These are phyloP conservation scores for Alnus rubra DNA, from an alignment of 306 rosid genomes.

Conservation along the genomic window DNA sequence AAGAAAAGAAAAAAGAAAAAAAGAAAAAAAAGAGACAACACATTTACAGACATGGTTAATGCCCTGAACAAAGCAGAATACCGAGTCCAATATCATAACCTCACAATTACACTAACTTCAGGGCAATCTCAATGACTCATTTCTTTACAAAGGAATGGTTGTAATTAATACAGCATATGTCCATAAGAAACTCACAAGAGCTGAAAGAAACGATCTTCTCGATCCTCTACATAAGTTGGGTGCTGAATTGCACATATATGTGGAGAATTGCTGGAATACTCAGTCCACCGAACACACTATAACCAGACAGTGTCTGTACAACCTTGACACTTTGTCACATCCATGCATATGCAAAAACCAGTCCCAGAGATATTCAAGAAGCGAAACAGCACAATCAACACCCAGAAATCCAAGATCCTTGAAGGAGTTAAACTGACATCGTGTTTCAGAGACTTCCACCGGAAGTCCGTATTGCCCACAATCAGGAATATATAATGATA, in stretches of 20 bases:
- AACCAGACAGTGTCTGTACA: not conserved
- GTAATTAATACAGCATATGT: constrained; percentile 23
- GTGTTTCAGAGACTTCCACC: constrained; percentile 33
- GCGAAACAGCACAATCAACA: constrained; percentile 24
- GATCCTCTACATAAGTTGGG: not conserved
- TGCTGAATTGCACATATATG: constrained; percentile 13
- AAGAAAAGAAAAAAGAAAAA: too few relatives aligned
- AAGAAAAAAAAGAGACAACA: not conserved
- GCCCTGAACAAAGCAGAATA: constrained; percentile 6
- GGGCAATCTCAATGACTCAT: constrained; percentile 14
- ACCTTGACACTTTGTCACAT: not conserved
- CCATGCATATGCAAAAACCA: constrained; percentile 27
- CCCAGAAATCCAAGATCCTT: constrained; percentile 29
- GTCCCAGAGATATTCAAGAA: constrained; percentile 23
- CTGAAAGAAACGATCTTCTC: constrained; percentile 10
- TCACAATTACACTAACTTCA: constrained; percentile 14
- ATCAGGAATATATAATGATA: constrained; percentile 26
- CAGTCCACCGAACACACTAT: not conserved
- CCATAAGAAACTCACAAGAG: constrained; percentile 2
- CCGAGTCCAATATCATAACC: not conserved
- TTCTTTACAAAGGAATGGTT: constrained; percentile 33
- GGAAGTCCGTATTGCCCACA: constrained; percentile 32
- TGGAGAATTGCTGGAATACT: not conserved
- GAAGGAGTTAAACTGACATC: constrained; percentile 24
- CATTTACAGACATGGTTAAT: constrained; percentile 25